These are phyloP conservation scores for Chaetomidium leptoderma DNA, from an alignment of 495 filamentous ascomycete species.

Conservation along the genomic window DNA sequence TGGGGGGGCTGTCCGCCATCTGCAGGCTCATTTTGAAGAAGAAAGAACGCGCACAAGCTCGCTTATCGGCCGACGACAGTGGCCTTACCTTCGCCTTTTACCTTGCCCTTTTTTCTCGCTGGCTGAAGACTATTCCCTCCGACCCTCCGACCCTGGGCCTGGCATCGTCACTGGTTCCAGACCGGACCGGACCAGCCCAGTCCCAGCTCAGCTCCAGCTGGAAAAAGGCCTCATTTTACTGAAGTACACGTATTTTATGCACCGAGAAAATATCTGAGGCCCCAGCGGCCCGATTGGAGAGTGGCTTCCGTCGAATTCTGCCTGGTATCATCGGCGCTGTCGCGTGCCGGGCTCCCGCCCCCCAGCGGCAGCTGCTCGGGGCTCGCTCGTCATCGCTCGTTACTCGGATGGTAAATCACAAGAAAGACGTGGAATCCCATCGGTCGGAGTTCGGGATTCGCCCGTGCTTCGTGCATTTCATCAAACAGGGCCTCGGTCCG, in stretches of 20 bases:
- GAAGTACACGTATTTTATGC: conserved; percentile 11
- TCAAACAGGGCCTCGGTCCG: too few relatives aligned
- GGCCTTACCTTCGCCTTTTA: background rate
- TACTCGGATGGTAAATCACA: background rate
- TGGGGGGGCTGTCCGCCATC: too few relatives aligned
- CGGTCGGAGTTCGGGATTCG: conserved; percentile 3
- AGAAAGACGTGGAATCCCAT: background rate
- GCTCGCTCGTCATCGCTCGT: conserved; percentile 3
- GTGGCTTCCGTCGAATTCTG: background rate
- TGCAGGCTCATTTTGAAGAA: too few relatives aligned
- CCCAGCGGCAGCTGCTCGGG: background rate
- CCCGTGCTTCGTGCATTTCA: too few relatives aligned
- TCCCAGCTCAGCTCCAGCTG: background rate
- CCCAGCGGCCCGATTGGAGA: conserved; percentile 5
- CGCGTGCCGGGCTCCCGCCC: conserved; percentile 1
- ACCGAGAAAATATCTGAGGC: background rate
- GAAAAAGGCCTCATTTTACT: conserved; percentile 7
- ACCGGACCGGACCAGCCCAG: background rate
- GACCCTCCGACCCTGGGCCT: too few relatives aligned
- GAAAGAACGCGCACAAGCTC: background rate
- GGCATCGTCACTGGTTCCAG: background rate
- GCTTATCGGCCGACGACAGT: background rate
- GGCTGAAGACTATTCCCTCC: background rate
- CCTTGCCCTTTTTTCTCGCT: background rate
- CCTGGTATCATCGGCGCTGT: background rate